A percentile compares a stretch with the other conserved stretches of the same genome.
phyloP scores from a whole-genome alignment of 1,284 basidiomycete species.

The Caloboletus firmus region DNA sequence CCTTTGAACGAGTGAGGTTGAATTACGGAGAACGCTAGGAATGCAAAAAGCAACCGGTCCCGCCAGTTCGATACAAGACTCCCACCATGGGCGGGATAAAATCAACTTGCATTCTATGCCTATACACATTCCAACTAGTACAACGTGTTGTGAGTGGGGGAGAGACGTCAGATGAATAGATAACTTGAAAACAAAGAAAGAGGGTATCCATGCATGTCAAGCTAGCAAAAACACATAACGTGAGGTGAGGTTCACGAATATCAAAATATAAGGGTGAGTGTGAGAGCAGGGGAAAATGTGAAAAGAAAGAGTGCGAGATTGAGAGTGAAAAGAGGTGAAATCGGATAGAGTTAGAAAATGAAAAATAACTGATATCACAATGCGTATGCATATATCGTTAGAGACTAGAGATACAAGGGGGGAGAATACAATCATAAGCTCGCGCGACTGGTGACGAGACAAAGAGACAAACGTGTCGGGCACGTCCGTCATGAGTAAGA shows the following conservation, averaged over 20 bases:
- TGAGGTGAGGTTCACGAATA: neutral
- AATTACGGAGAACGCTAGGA: no score
- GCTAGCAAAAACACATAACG: neutral
- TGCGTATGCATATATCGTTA: constrained; percentile 2
- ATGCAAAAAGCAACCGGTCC: no score
- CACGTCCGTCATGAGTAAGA: constrained; percentile 6
- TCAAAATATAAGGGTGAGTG: neutral
- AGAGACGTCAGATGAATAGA: neutral
- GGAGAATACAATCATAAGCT: constrained; percentile 15
- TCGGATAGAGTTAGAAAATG: neutral
- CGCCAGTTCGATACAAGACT: neutral
- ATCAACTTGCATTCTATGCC: neutral
- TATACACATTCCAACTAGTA: neutral
- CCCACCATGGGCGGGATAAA: neutral
- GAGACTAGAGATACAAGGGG: constrained; percentile 17
- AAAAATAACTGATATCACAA: constrained; percentile 7
- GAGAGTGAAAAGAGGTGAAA: neutral
- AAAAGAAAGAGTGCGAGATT: neutral
- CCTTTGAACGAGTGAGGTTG: no score
- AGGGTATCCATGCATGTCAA: neutral
- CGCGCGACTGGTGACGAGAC: neutral
- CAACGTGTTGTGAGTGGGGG: neutral
- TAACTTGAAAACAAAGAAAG: neutral
- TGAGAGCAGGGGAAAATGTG: neutral
- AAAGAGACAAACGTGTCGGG: neutral